Base-by-base conservation (phyloP, 2,329 filamentous ascomycete genomes). In the Blastomyces silverae region DNA sequence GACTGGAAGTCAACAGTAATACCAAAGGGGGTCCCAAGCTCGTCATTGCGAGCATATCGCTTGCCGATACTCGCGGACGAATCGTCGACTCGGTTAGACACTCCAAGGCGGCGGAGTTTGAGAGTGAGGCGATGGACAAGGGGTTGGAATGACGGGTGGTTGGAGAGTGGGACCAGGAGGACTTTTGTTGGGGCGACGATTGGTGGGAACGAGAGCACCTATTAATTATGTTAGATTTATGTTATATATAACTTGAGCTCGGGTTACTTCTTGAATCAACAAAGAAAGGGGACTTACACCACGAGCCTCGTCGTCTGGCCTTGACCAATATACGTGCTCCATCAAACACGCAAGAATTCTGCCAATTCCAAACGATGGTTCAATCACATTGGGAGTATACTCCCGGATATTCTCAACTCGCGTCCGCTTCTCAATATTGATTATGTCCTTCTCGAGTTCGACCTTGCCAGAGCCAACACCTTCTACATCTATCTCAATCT, bases 1-100 rank as follows among this genome's bases (percentile, higher is more conserved):
- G 91, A 95, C 82, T 97, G 91, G 84, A 97, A 97, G 78, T 97
- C 93, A 66, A 97, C 86, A 0, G 93, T 97, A 77, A 97, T 88
- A 74, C 92, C 93, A 69, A 97, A 88, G 8, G 93, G 91, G 56
- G 94, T 97, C 73, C 93, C 94, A 66, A 97, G 85, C 80, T 97
- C 93, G 77, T 97, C 93, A 76, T 97, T 97, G 72, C 94, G 88
- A 75, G 89, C 87, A 79, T 96, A 97, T 63, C 93, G 89, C 83
- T 96, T 96, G 76, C 93, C 93, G 71, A 97, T 97, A 68, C 88
- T 92, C 67, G 92, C 92, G 37, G 89, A 91, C 17, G 91, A 95
- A 77, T 94, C 90, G 74, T 97, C 94, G 48, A 97, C 85, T 67
- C 90, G 88, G 81, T 86, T 95, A 55, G 91, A 91, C 64, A 97